Evolutionary conservation across 805 yeast species (phyloP), one percentile per base, ranked within the genome.

Genomic region (Ogataea dorogensis): DNA sequence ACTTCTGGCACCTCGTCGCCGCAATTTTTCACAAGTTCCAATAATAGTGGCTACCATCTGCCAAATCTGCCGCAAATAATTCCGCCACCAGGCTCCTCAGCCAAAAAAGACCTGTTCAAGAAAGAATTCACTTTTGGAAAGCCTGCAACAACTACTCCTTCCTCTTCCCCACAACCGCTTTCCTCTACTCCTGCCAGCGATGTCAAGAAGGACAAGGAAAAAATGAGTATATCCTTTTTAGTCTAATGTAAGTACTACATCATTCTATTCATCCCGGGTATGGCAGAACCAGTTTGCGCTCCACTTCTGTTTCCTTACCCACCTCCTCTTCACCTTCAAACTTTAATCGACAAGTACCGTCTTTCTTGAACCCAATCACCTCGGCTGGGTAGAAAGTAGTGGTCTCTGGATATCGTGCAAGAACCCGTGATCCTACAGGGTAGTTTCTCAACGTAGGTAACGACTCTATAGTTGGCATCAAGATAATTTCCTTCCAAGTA

Each of bases 281-380:
- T 7, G 93, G 89, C 30, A 93, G 67, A 3, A 93, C 98, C 38
- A 85, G 69, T 36, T 88, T 66, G 49, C 97, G 70, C 36, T 79
- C 86, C 4, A 93, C 97, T 51, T 88, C 95, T 0, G 97, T 93
- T 56, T 91, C 96, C 57, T 91, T 93, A 29, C 86, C 89, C 0
- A 79, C 95, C 52, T 93, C 98, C 56, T 93, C 98, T 58, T 93
- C 99, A 7, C 98, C 98, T 48, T 91, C 98, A 53, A 93, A 93
- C 52, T 77, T 76, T 38, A 93, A 67, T 46, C 87, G 65, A 45
- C 95, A 91, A 9, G 71, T 74, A 0, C 89, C 88, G 45, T 82
- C 89, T 46, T 85, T 70, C 35, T 77, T 79, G 30, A 75, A 70
- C 0, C 94, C 89, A 16, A 80, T 79, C 2, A 93, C 97, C 32